Conservation (phyloP, 192 early-diverging fungal genomes). For the Podila verticillata region DNA sequence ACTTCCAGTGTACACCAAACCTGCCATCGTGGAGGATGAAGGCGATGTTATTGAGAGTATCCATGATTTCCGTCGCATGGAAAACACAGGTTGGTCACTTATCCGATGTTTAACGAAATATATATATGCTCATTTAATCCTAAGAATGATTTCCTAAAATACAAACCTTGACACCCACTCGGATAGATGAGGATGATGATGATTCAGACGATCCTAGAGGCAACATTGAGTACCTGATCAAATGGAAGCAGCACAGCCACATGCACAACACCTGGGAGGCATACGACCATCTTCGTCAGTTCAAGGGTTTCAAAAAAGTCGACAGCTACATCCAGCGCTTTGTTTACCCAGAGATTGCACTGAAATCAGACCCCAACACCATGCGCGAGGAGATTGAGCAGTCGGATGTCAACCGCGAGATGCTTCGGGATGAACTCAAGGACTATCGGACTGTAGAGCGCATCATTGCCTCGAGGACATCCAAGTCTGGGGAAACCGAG, state of each 20-base stretch:
- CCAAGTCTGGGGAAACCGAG: slow-evolving; percentile 66
- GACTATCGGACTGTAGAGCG: slow-evolving; percentile 92
- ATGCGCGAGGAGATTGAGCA: slow-evolving; percentile 92
- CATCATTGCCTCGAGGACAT: slow-evolving; percentile 76
- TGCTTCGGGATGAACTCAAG: slow-evolving; percentile 79
- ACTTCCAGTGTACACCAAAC: slow-evolving; percentile 36
- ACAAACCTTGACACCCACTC: neutral
- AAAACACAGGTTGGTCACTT: slow-evolving; percentile 36
- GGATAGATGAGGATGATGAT: slow-evolving; percentile 31
- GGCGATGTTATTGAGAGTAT: slow-evolving; percentile 67
- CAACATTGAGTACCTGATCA: slow-evolving; percentile 87
- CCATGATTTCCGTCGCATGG: slow-evolving; percentile 55
- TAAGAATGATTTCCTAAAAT: neutral
- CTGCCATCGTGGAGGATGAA: slow-evolving; percentile 53
- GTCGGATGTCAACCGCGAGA: slow-evolving; percentile 84
- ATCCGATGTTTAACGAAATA: neutral
- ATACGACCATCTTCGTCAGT: slow-evolving; percentile 67
- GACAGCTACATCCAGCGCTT: slow-evolving; percentile 83
- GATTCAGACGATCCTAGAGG: slow-evolving; percentile 55
- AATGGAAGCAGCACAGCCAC: slow-evolving; percentile 94
- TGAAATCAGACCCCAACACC: slow-evolving; percentile 54
- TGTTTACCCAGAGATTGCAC: slow-evolving; percentile 67
- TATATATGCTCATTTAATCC: neutral
- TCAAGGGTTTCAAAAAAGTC: slow-evolving; percentile 90
- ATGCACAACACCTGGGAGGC: slow-evolving; percentile 93